Evolutionary conservation across 2,329 filamentous ascomycete species (phyloP).

Genomic region (Pyrenophora graminea): DNA sequence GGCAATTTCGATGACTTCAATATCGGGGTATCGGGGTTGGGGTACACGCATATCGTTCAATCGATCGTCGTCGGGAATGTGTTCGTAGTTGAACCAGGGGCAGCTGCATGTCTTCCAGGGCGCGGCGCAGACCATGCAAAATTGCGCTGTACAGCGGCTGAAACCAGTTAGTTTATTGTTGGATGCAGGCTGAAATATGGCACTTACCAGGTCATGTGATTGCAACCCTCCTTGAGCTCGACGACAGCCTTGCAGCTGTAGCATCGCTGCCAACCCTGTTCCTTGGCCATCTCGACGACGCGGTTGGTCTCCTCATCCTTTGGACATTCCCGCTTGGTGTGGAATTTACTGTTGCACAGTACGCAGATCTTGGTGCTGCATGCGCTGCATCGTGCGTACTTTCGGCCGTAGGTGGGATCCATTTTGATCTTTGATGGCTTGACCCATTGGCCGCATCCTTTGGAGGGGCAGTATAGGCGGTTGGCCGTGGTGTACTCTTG

Average conservation of each 20-base stretch:
- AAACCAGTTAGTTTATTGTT: constrained; percentile 17
- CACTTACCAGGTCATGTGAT: constrained; percentile 82
- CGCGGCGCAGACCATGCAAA: constrained; percentile 82
- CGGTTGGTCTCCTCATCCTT: constrained; percentile 68
- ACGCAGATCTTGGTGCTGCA: constrained; percentile 78
- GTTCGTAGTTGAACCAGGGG: constrained; percentile 72
- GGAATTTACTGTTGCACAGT: constrained; percentile 74
- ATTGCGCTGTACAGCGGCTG: constrained; percentile 78
- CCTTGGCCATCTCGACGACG: constrained; percentile 67
- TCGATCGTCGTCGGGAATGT: constrained; percentile 57
- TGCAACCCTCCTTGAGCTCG: constrained; percentile 80
- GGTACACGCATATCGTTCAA: constrained; percentile 47
- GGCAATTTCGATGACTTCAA: constrained; percentile 40
- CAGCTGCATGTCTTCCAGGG: constrained; percentile 86
- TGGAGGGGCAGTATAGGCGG: constrained; percentile 75
- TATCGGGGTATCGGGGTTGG: constrained; percentile 25
- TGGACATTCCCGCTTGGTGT: constrained; percentile 69
- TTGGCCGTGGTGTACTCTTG: constrained; percentile 75
- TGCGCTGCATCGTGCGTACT: constrained; percentile 69
- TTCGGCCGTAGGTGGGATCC: constrained; percentile 56
- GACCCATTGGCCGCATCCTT: constrained; percentile 79
- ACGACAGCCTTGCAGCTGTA: constrained; percentile 74
- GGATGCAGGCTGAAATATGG: constrained; percentile 8
- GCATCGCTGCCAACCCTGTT: constrained; percentile 75
- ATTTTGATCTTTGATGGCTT: constrained; percentile 69